Base-by-base conservation (phyloP, 2,329 filamentous ascomycete species). In the Neurospora sp. region DNA sequence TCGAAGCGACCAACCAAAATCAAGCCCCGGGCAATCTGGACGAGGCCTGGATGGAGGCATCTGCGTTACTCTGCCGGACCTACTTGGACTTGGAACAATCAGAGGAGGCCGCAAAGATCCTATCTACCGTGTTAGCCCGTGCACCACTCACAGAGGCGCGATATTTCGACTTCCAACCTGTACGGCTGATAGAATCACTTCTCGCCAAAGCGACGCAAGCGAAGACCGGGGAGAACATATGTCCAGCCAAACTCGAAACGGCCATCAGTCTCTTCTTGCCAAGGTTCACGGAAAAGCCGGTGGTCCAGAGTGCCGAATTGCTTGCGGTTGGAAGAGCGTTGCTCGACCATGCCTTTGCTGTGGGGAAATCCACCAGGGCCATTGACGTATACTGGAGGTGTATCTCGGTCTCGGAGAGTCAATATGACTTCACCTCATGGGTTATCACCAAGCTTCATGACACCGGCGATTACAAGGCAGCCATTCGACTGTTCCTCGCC, bases 161-260 rank as follows among this genome's bases (percentile, higher is more conserved):
- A 15, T 83, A 79, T 66, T 78, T 79, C 67, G 76, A 74, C n/a
- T 77, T 80, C 71, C 67, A 78, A 0, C 81, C 82, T 8, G 57
- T 80, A 2, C 19, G 72, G 1, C 73, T 83, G 10, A 77, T 83
- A 41, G 72, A 79, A 4, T 75, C 71, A 6, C 70, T 77, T 28
- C 71, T 79, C 37, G 69, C 69, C 15, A 74, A 69, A 41, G 69
- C 33, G 68, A 73, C 38, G 28, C 67, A 6, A 40, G 72, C 8
- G 62, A 67, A 33, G 70, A 67, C 66, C 66, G 38, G 36, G 38
- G 33, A 6, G 65, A 73, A 68, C 57, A 68, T 67, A 33, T 65
- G 38, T 39, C 15, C 66, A 1, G 36, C 62, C 43, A 71, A 69
- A n/a, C 67, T 79, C 41, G 70, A 73, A 17, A 65, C 67, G 15